Base-by-base conservation (phyloP, 192 early-diverging fungal species). In the Gigaspora rosea region DNA sequence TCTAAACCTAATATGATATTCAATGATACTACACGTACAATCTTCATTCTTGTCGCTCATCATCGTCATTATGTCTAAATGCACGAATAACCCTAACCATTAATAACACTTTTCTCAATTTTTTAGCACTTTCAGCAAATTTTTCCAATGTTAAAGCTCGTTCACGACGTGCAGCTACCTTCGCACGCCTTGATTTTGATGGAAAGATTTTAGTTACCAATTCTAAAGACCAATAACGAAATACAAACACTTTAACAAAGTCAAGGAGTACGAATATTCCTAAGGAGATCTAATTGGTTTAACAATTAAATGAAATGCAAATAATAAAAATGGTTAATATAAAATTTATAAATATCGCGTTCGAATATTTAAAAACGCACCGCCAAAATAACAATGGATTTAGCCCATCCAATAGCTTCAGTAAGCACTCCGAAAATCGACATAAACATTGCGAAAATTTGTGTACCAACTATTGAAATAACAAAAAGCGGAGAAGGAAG, bases 201-300 rank as follows among this genome's bases (percentile, higher is more conserved):
- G 96, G 96, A 89, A 90, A 93, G 62, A 96, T 78, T 64, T 79
- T 92, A 66, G 94, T 94, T 6, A 94, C 95, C 49, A 96, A 83
- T 83, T 95, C 95, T 82, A 95, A 98, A 68, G 85, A 92, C 96
- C 96, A 98, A 62, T 79, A 71, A 48, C 88, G 86, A 88, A 96
- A 92, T 47, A 95, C 83, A 75, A 86, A 81, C 15, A 96, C 95
- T 85, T 98, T 98, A 86, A 98, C 90, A 32, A 93, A 84, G 81
- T 98, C 96, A 8, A 96, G 87, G 68, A 95, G 50, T 76, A 95
- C 86, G 81, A 95, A 94, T 81, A 89, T 92, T 13, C 90, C 90
- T 41, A 94, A 80, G 18, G 95, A 96, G 49, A 96, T 77, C 59
- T 62, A 41, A 0, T 41, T 41, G 7, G 41, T 41, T 41, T 41